phyloP scores from a whole-genome alignment of 306 rosid genomes.

The Citrullus mucosospermus region DNA sequence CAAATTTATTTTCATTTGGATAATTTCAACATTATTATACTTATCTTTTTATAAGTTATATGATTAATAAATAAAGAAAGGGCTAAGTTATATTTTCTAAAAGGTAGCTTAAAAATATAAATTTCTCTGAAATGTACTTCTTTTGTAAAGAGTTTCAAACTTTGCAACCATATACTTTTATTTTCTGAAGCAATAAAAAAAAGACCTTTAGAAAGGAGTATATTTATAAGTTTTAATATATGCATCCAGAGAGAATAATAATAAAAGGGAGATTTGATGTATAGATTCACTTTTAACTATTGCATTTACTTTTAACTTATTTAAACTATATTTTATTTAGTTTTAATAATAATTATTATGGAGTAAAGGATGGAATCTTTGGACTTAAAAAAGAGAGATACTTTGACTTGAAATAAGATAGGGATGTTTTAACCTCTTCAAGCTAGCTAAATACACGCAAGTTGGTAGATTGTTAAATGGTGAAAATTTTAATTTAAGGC shows the following conservation, averaged over 20 bases:
- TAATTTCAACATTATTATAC: neutral
- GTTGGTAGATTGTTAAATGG: neutral
- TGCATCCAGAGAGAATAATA: neutral
- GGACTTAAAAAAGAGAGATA: neutral
- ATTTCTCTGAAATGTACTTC: neutral
- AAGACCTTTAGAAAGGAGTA: no score
- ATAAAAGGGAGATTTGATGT: neutral
- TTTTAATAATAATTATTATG: neutral
- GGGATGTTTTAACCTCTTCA: neutral
- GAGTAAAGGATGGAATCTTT: neutral
- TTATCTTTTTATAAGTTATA: neutral
- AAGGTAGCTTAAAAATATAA: neutral
- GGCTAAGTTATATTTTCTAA: no score
- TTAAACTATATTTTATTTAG: neutral
- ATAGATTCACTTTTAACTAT: neutral
- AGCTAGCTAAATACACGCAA: no score
- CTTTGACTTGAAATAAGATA: neutral
- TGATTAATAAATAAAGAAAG: neutral
- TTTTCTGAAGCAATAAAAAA: no score
- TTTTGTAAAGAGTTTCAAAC: neutral
- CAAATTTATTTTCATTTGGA: neutral
- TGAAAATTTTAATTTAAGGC: neutral
- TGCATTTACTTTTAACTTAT: neutral
- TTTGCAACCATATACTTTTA: neutral
- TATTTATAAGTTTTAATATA: neutral